A percentile compares a stretch with the other conserved stretches of the same genome.
These are phyloP conservation scores for Rhodomyrtus psidioides DNA, from an alignment of 441 rosid species.

Conservation along the genomic window DNA sequence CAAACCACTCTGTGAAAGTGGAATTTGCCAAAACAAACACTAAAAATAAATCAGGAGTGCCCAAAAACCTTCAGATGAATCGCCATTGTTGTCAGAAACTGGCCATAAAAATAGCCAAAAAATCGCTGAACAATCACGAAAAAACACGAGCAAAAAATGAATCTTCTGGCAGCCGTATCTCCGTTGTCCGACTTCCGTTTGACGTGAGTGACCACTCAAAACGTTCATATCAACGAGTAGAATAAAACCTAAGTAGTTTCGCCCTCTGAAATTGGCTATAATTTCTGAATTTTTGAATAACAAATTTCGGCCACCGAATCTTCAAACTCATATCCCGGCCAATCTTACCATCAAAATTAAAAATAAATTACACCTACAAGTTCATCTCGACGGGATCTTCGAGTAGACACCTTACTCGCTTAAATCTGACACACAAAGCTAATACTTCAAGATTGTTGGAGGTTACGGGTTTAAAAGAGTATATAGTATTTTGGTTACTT, in stretches of 20 bases:
- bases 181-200: neutral
- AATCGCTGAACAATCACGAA: fast-evolving
- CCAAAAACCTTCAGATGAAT: too few species aligned
- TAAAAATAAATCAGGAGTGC: fast-evolving
- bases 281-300: neutral
- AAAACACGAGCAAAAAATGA: too few species aligned
- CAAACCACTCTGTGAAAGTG: neutral
- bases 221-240: neutral
- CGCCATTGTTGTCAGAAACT: neutral
- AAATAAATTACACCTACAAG: neutral
- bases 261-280: neutral
- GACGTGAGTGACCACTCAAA: neutral
- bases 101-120: too few species aligned
- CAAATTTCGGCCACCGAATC: neutral
- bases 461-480: too few species aligned
- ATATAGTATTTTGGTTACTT: too few species aligned
- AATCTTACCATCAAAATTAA: neutral
- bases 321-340: too few species aligned
- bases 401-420: neutral
- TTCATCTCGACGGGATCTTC: neutral
- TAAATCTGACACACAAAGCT: neutral
- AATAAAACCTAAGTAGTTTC: neutral
- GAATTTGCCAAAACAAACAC: too few species aligned
- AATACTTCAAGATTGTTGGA: neutral
- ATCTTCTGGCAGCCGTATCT: neutral